Percentiles rank a stretch among this genome's conserved stretches.
Evolutionary conservation across 208 protist genomes (phyloP).

Genomic region (Leptomonas seymouri): DNA sequence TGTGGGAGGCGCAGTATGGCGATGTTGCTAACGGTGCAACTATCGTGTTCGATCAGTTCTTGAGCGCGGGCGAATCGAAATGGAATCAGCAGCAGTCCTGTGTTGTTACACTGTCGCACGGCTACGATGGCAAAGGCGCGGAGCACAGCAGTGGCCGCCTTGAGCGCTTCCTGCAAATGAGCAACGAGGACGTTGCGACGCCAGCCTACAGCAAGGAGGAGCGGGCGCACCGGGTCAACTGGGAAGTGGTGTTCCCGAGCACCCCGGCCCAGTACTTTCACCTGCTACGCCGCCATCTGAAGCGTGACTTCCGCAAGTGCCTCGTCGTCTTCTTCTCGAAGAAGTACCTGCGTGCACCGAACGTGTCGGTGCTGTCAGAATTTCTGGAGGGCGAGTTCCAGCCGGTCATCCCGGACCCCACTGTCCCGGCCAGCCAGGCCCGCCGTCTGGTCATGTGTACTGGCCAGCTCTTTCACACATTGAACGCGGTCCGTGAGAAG

Average conservation of each 20-base stretch:
- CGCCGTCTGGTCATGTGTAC: constrained; percentile 95
- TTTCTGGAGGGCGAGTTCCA: constrained; percentile 66
- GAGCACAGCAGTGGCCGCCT: constrained; percentile 98
- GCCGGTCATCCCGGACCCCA: constrained; percentile 79
- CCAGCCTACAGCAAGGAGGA: constrained; percentile 66
- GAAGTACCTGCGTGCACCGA: constrained; percentile 87
- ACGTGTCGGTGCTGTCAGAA: constrained; percentile 78
- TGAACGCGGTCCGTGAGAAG: constrained; percentile 73
- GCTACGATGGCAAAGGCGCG: constrained; percentile 97
- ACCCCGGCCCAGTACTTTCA: constrained; percentile 99
- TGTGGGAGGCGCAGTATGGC: constrained; percentile 99
- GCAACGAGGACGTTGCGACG: constrained; percentile 89
- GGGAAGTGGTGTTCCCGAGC: constrained; percentile 92
- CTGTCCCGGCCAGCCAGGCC: constrained; percentile 65
- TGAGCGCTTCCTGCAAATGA: constrained; percentile 98
- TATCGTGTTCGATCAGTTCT: constrained; percentile 99
- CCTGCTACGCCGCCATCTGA: constrained; percentile 96
- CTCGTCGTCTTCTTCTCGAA: constrained; percentile 96
- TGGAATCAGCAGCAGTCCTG: constrained; percentile 97
- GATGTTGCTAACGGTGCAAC: constrained; percentile 99
- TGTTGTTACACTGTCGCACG: constrained; percentile 98
- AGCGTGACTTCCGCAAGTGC: constrained; percentile 98
- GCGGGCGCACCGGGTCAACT: constrained; percentile 86
- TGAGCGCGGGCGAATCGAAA: constrained; percentile 96
- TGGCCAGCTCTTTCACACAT: constrained; percentile 97